phyloP scores from a whole-genome alignment of 108 stramenopile species.

The Stephanodiscus triporus region DNA sequence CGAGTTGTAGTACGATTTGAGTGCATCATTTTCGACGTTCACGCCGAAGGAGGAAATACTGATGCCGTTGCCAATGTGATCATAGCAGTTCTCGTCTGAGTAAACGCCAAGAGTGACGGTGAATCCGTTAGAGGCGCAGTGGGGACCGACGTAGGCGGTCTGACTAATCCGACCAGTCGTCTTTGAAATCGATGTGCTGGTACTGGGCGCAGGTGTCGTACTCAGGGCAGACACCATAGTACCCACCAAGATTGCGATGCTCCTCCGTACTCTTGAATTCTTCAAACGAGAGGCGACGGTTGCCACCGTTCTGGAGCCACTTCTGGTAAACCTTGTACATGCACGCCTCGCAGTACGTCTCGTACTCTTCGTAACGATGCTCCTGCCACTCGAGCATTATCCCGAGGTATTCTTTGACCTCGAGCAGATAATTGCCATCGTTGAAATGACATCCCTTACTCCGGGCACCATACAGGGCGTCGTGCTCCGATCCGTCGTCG shows the following conservation, averaged over 20 bases:
- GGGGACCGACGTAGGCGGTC: slow-evolving; percentile 68
- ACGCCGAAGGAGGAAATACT: slow-evolving; percentile 33
- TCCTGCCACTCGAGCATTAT: slow-evolving; percentile 65
- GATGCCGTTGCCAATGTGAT: slow-evolving; percentile 54
- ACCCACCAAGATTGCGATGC: neutral
- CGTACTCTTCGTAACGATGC: slow-evolving; percentile 64
- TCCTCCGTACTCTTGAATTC: slow-evolving; percentile 32
- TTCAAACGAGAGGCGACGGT: slow-evolving; percentile 37
- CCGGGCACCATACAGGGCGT: slow-evolving; percentile 22
- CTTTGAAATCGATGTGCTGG: slow-evolving; percentile 19
- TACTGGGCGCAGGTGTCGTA: slow-evolving; percentile 43
- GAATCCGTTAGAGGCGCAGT: slow-evolving; percentile 63
- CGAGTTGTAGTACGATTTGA: slow-evolving; percentile 61
- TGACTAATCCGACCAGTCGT: slow-evolving; percentile 26
- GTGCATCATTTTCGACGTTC: slow-evolving; percentile 23
- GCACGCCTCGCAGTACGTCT: slow-evolving; percentile 50
- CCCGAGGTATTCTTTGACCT: slow-evolving; percentile 69
- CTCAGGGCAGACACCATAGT: slow-evolving; percentile 41
- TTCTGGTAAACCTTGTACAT: slow-evolving; percentile 36
- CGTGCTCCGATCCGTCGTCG: neutral
- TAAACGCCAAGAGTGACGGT: slow-evolving; percentile 77
- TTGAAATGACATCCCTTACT: slow-evolving; percentile 62
- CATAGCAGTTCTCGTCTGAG: slow-evolving; percentile 74
- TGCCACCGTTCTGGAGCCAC: slow-evolving; percentile 31
- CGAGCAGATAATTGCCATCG: slow-evolving; percentile 81